Evolutionary conservation across 176 grass and related monocot species (phyloP), one percentile per base, ranked within the genome.

Genomic region (Miscanthus lutarioriparius): DNA sequence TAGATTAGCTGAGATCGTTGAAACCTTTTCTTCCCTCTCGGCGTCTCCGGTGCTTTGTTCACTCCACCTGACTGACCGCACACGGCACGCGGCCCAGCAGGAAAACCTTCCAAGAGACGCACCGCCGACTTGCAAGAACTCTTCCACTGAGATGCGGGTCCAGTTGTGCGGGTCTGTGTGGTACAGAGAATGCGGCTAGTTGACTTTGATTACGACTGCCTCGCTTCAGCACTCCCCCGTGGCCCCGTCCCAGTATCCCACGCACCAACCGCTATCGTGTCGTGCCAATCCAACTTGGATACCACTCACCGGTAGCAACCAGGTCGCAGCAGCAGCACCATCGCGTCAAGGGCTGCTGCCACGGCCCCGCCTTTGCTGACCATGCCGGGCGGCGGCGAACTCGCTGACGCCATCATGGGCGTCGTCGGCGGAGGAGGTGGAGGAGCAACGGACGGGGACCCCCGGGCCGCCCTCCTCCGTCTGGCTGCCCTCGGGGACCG

Each of bases 401-500:
- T 47, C 22, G 40, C 54, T 64, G 78, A 63, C 51, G 12, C 40
- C 51, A 19, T 77, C 59, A 2, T 28, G 1, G 30, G 22, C 10
- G 56, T 1, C 6, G 80, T 10, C 19, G n/a, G 14, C 0, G 62
- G 63, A 14, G 65, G 54, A 17, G 74, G 75, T 16, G 72, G 20
- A 20, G 73, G 78, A 82, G 78, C 83, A 71, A 79, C 74, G 10
- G 83, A 87, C 25, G 61, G 38, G 37, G 88, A 90, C n/a, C 48
- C 80, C 30, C 61, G 27, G 35, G 62, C 28, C 49, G 75, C 72
- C 41, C 85, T 84, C 66, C 72, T 81, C 40, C 78, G 84, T 53
- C 75, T 92, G 16, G 20, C 76, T 15, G 81, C 82, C 15, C 76
- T 91, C 70, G 89, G 89, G 49, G 85, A 87, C 64, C 85, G 53